Base-by-base conservation (phyloP, 495 filamentous ascomycete genomes). In the Penicillium pancosmium region DNA sequence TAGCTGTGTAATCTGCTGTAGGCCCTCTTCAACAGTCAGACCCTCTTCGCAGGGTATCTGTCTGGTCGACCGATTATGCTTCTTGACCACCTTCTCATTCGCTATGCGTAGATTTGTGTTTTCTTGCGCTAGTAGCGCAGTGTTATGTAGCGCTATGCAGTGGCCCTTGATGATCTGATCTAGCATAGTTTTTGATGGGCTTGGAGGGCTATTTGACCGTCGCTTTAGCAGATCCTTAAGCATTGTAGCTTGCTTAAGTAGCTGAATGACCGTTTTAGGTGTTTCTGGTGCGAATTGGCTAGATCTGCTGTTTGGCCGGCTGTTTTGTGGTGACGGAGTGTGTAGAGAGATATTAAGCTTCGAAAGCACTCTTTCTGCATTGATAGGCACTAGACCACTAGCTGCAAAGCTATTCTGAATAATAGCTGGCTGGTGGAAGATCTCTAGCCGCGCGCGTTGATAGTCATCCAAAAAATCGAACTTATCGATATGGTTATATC, bases 401-500 rank as follows among this genome's bases (percentile, higher is more conserved):
- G 36, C 36, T 11, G 5, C 4, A 40, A 40, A 40, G 36, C 36
- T 40, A 40, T 40, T 40, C 5, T 40, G n/a, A 11, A 40, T 40
- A 40, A 11, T 40, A 40, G 2, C 0, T 12, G 5, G 36, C 5
- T 40, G 2, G 3, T 40, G 36, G 5, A 50, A 54, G 16, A 19
- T 36, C 5, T 54, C 51, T 41, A 27, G 4, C 2, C 51, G 51
- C 18, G 51, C 51, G 12, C 8, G 35, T 54, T 13, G 51, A 19
- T 54, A 54, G 1, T 18, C 21, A 0, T 18, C 51, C 7, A 54
- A 19, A 12, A 54, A 54, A 41, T 43, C 35, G 31, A 43, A 19
- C 36, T 54, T 54, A 19, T 44, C 51, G 19, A 54, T 54, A 43
- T 54, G 35, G 51, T 41, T 54, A 41, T 41, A 15, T 27, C 51